Evolutionary conservation across 179 eudicot species (phyloP), one percentile per base, ranked within the genome.

Genomic region (Beta macrorhiza): DNA sequence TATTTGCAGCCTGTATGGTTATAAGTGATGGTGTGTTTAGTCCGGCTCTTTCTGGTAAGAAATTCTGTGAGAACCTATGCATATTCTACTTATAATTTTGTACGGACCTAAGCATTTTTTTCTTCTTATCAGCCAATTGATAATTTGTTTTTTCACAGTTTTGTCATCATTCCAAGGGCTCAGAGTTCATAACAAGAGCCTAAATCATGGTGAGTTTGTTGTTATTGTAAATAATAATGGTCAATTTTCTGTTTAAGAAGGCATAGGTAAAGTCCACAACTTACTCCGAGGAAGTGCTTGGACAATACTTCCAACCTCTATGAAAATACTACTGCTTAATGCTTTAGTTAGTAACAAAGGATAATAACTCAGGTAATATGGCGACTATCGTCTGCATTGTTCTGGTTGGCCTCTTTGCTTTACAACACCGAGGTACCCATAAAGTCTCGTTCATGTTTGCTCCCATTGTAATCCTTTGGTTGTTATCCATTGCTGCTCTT

Each of bases 351-450:
- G 57, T 68, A 62, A 81, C 77, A 79, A 47, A 42, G 22, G 69
- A 68, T 62, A 67, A 47, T 76, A 5, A 74, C 74, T 55, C 88
- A 89, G 91, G 85, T 83, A 64, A 71, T 61, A 61, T 89, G 83
- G 86, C 85, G 81, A 56, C 61, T 44, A 86, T 87, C 75, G 87
- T 86, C 59, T 87, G 89, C 70, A 58, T 76, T 61, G 80, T 83
- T 59, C 77, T 91, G 76, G 88, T 92, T 82, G 88, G 83, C 78
- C 90, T 91, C 65, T 92, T 91, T 80, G 89, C 89, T 61, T 82
- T 91, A 83, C 97, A 92, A 73, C 91, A 88, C 55, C 84, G 83
- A 70, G 97, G 97, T 17, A 87, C 91, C 19, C 86, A 89, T 83
- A 84, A 64, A 85, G 89, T 92, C 22, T 83, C 93, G 32, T 86